phyloP scores from a whole-genome alignment of 306 rosid genomes.

The Vigna hirtella region DNA sequence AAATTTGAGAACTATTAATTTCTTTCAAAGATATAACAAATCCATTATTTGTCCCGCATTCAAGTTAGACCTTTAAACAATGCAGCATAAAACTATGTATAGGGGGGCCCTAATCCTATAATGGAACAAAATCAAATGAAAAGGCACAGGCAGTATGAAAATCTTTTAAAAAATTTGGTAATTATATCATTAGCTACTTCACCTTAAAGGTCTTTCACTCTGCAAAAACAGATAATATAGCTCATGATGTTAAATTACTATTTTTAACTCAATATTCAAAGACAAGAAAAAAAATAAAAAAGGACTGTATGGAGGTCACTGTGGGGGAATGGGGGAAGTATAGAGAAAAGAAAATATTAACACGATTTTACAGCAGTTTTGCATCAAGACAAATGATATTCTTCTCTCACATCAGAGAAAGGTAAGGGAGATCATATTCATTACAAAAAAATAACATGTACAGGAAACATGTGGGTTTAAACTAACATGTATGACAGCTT shows the following conservation, averaged over 20 bases:
- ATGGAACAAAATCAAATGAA: not conserved
- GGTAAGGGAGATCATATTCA: not conserved
- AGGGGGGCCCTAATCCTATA: not conserved
- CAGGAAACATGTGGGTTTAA: not conserved
- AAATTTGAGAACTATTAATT: not conserved
- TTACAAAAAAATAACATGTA: slow-evolving; percentile 21
- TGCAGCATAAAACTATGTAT: not conserved
- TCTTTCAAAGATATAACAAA: not conserved
- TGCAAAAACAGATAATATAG: slow-evolving; percentile 30
- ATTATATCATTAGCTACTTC: not conserved
- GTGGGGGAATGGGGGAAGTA: not conserved
- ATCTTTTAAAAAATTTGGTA: not conserved
- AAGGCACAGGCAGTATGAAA: not conserved
- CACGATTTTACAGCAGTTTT: slow-evolving; percentile 28
- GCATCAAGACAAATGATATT: slow-evolving; percentile 22
- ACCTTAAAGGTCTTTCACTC: not conserved
- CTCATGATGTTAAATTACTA: not conserved
- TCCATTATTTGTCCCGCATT: not conserved
- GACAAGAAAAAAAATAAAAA: not conserved
- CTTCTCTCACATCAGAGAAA: slow-evolving; percentile 35
- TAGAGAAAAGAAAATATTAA: not conserved
- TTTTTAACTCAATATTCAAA: slow-evolving; percentile 18
- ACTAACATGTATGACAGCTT: not conserved
- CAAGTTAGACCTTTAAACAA: not conserved
- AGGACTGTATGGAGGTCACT: not conserved